phyloP scores from a whole-genome alignment of 345 rosid genomes.

The Eutrema japonicum region DNA sequence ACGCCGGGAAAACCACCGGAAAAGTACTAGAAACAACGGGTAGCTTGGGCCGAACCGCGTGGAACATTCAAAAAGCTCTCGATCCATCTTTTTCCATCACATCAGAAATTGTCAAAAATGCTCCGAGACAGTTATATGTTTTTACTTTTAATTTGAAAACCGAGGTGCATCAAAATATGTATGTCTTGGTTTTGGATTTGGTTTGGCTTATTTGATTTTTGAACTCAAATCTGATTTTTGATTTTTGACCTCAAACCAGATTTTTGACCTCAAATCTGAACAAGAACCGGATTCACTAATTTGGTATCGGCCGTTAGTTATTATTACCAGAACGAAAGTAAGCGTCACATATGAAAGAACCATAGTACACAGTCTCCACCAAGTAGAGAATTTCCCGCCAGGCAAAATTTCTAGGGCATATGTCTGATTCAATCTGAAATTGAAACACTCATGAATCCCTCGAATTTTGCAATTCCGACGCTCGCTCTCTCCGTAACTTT shows the following conservation, averaged over 20 bases:
- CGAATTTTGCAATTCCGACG: conserved; percentile 40
- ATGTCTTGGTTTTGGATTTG: not conserved
- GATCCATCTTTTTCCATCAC: conserved; percentile 60
- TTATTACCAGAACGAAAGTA: not conserved
- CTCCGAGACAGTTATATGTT: conserved; percentile 11
- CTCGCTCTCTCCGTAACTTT: conserved; percentile 39
- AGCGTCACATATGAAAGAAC: too few relatives aligned
- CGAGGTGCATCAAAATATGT: not conserved
- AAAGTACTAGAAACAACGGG: conserved; percentile 72
- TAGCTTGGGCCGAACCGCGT: conserved; percentile 56
- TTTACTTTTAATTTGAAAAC: not conserved
- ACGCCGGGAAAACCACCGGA: conserved; percentile 67
- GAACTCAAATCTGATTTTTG: too few relatives aligned
- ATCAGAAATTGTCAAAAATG: conserved; percentile 50
- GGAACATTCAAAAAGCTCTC: conserved; percentile 70
- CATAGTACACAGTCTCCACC: not conserved
- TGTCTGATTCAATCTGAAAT: conserved; percentile 24
- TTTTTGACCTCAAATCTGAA: too few relatives aligned
- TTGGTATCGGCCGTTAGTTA: not conserved
- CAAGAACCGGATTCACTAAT: too few relatives aligned
- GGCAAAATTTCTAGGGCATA: conserved; percentile 13
- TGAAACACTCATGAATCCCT: conserved; percentile 52
- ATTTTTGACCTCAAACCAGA: too few relatives aligned
- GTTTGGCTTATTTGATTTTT: not conserved
- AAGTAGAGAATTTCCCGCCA: conserved; percentile 28